phyloP scores from a whole-genome alignment of 2,329 filamentous ascomycete species.

The Epichloe sp. region DNA sequence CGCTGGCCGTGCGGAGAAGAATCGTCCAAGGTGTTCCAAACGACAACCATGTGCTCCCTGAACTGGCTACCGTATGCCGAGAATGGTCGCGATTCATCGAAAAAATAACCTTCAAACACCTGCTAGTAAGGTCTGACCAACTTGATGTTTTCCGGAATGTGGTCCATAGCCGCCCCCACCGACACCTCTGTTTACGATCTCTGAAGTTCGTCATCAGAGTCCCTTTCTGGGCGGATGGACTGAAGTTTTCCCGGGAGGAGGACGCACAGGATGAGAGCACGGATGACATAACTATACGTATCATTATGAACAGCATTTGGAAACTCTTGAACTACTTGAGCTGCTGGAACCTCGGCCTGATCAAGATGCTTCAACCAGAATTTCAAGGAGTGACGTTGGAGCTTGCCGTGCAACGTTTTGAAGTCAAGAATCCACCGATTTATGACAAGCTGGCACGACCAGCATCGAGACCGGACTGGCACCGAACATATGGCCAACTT shows the following conservation, averaged over 20 bases:
- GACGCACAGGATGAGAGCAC: background rate
- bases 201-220: background rate
- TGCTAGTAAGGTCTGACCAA: background rate
- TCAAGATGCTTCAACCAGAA: background rate
- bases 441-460: background rate
- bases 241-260: background rate
- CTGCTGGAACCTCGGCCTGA: background rate
- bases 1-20: background rate
- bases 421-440: background rate
- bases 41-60: background rate
- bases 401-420: background rate
- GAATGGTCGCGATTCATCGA: background rate
- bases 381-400: background rate
- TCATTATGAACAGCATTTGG: background rate
- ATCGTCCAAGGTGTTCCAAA: background rate
- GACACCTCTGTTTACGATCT: background rate
- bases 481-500: background rate
- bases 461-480: background rate
- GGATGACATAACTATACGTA: background rate
- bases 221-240: background rate
- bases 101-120: background rate
- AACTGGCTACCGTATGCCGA: background rate
- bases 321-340: background rate
- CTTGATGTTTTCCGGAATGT: background rate
- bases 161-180: background rate